phyloP scores from a whole-genome alignment of 164 flowering plant species.

The Berberis vulgaris region DNA sequence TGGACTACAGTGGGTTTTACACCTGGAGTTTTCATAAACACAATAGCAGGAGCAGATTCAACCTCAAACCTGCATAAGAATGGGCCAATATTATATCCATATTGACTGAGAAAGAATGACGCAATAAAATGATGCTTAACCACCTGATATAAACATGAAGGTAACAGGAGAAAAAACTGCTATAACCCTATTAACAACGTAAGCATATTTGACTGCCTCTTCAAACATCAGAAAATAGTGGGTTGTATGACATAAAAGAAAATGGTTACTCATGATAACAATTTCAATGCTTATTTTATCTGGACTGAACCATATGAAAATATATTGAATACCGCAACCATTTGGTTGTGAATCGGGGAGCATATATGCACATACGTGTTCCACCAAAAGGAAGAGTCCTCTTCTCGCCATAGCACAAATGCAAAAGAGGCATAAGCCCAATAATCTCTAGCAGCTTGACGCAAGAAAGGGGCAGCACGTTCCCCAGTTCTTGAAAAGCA shows the following conservation, averaged over 20 bases:
- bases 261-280: no score
- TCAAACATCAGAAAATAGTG: no score
- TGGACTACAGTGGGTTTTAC: conserved; percentile 71
- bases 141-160: no score
- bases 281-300: no score
- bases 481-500: conserved; percentile 82
- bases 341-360: neutral
- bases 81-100: neutral
- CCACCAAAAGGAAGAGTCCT: conserved; percentile 85
- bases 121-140: no score
- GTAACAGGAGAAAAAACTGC: no score
- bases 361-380: conserved; percentile 45
- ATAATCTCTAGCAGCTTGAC: conserved; percentile 67
- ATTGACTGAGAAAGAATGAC: no score
- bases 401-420: conserved; percentile 77
- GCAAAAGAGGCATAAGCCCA: conserved; percentile 77
- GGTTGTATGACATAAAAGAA: no score
- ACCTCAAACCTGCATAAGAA: conserved; percentile 57
- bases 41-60: conserved; percentile 94
- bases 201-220: no score
- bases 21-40: conserved; percentile 78
- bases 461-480: conserved; percentile 84
- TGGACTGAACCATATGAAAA: neutral
- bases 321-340: neutral
- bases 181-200: no score